These are phyloP conservation scores for Phytophthora lateralis DNA, from an alignment of 352 stramenopile species.

Conservation along the genomic window DNA sequence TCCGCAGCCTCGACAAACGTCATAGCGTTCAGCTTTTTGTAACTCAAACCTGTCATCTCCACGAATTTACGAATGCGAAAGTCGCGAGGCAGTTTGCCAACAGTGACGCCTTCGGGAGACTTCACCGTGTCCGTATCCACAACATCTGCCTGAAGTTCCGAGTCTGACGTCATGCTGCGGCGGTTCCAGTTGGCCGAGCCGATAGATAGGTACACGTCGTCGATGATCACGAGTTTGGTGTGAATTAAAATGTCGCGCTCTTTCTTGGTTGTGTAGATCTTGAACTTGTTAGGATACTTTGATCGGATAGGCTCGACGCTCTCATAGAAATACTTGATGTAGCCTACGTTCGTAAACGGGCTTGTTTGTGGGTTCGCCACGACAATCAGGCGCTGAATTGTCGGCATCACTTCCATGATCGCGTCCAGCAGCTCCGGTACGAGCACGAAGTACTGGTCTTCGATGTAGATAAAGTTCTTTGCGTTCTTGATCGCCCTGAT, in stretches of 20 bases:
- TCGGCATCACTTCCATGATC: constrained; percentile 51
- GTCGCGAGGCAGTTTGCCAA: constrained; percentile 45
- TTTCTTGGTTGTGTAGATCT: constrained; percentile 43
- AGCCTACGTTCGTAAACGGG: constrained; percentile 33
- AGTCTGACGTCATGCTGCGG: constrained; percentile 47
- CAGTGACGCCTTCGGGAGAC: constrained; percentile 32
- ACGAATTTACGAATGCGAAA: constrained; percentile 67
- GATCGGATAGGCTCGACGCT: constrained; percentile 47
- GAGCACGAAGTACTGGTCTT: constrained; percentile 25
- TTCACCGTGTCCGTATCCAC: constrained; percentile 40
- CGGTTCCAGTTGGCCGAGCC: constrained; percentile 69
- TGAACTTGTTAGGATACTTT: constrained; percentile 29
- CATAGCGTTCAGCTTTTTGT: constrained; percentile 50
- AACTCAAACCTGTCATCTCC: constrained; percentile 55
- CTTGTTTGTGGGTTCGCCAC: constrained; percentile 35
- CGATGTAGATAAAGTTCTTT: constrained; percentile 35
- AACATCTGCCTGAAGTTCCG: constrained; percentile 53
- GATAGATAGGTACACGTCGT: constrained; percentile 66
- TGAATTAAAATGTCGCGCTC: constrained; percentile 46
- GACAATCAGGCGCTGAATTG: constrained; percentile 51
- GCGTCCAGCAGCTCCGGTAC: constrained; percentile 45
- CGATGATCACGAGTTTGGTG: constrained; percentile 55
- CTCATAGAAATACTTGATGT: constrained; percentile 59
- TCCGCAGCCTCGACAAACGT: constrained; percentile 54
- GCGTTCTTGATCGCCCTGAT: constrained; percentile 46